A percentile compares a stretch with the other conserved stretches of the same genome.
Conservation (phyloP, 495 filamentous ascomycete genomes). For the Tuber aestivum region DNA sequence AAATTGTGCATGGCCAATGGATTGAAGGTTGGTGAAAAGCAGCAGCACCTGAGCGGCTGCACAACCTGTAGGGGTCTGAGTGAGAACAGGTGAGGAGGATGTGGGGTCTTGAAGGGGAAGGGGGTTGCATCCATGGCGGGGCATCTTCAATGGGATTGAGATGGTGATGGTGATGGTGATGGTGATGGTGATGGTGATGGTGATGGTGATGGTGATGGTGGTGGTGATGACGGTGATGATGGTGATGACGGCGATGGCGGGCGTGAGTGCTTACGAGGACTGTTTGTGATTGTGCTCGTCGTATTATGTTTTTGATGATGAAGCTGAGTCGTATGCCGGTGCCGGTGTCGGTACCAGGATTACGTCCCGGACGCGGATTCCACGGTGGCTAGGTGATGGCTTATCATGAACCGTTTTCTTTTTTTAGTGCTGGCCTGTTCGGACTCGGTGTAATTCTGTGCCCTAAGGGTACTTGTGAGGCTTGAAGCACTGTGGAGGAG, state of each 20-base stretch:
- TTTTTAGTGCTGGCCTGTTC: neutral
- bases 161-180: neutral
- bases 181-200: neutral
- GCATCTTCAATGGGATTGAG: neutral
- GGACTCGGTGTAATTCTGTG: slow-evolving; percentile 2
- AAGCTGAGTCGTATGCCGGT: neutral
- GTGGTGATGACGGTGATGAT: neutral
- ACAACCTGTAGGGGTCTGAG: neutral
- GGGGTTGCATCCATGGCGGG: neutral
- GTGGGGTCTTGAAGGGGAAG: neutral
- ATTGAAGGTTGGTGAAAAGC: neutral
- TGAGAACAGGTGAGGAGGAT: neutral
- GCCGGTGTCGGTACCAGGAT: neutral
- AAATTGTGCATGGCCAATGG: neutral
- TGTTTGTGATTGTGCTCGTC: neutral
- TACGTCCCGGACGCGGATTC: neutral
- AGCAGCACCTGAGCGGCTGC: neutral
- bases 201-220: neutral
- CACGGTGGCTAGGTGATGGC: neutral
- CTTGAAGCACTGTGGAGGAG: neutral
- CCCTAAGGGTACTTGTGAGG: neutral
- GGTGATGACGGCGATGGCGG: neutral
- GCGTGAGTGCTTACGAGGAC: neutral
- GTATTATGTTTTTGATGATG: neutral
- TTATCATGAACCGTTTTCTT: neutral